phyloP scores from a whole-genome alignment of 176 grass and related monocot genomes.

The Zoysia pacifica region DNA sequence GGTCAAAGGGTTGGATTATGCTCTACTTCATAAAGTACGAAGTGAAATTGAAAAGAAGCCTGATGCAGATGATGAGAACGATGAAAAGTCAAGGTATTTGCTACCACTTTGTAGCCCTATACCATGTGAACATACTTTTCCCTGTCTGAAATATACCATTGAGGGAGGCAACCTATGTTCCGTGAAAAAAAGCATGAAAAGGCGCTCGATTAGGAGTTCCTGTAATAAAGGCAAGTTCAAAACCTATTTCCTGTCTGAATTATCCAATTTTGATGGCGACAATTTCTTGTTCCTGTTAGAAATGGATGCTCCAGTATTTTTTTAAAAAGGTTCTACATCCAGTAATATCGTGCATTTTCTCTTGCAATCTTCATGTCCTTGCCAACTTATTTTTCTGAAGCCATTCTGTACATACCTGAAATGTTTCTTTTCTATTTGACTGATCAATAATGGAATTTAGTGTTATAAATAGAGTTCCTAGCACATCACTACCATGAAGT shows the following conservation, averaged over 20 bases:
- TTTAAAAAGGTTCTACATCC: background rate
- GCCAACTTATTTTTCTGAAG: constrained; percentile 24
- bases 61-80: constrained; percentile 77
- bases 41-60: constrained; percentile 99
- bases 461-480: constrained; percentile 11
- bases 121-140: background rate
- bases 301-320: constrained; percentile 1
- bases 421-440: background rate
- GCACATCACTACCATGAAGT: background rate
- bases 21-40: constrained; percentile 93
- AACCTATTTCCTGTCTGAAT: background rate
- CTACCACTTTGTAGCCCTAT: background rate
- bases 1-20: constrained; percentile 99
- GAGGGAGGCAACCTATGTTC: background rate
- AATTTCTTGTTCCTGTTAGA: constrained; percentile 1
- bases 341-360: background rate
- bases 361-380: background rate
- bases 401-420: background rate
- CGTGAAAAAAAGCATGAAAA: too few species aligned
- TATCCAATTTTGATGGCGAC: background rate
- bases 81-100: constrained; percentile 71
- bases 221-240: too few species aligned
- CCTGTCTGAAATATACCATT: background rate
- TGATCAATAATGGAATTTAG: background rate
- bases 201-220: too few species aligned